These are phyloP conservation scores for Hypericum androsaemum DNA, from an alignment of 345 rosid species.

Conservation along the genomic window DNA sequence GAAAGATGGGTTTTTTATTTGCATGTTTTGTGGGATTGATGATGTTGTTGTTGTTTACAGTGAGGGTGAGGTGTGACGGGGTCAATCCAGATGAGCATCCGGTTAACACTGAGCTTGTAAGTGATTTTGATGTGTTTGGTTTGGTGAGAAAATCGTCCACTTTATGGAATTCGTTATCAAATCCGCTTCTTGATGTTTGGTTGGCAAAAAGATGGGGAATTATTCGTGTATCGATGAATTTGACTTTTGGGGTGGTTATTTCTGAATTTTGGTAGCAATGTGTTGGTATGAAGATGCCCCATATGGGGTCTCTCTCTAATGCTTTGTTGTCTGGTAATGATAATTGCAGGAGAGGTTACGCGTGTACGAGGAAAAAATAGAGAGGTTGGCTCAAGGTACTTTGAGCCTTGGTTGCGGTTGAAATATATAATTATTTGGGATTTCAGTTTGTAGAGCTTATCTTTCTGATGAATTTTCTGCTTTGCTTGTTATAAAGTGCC, in stretches of 20 bases:
- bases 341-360: constrained; percentile 58
- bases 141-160: no score
- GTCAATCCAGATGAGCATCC: constrained; percentile 76
- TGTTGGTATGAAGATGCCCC: no score
- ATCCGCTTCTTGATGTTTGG: no score
- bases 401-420: no score
- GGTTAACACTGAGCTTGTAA: constrained; percentile 79
- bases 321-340: background rate
- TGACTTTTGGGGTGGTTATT: no score
- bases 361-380: constrained; percentile 61
- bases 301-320: background rate
- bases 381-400: constrained; percentile 57
- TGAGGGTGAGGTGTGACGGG: constrained; percentile 77
- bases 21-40: background rate
- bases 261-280: no score
- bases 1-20: background rate
- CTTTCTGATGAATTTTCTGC: no score
- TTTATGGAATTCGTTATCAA: no score
- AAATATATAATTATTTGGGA: no score
- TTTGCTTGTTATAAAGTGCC: constrained; percentile 43
- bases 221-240: no score
- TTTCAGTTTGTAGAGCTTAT: no score
- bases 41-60: constrained; percentile 22
- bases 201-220: no score
- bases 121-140: constrained; percentile 3